Evolutionary conservation across 176 grass and related monocot species (phyloP).

Genomic region (Lolium multiflorum): DNA sequence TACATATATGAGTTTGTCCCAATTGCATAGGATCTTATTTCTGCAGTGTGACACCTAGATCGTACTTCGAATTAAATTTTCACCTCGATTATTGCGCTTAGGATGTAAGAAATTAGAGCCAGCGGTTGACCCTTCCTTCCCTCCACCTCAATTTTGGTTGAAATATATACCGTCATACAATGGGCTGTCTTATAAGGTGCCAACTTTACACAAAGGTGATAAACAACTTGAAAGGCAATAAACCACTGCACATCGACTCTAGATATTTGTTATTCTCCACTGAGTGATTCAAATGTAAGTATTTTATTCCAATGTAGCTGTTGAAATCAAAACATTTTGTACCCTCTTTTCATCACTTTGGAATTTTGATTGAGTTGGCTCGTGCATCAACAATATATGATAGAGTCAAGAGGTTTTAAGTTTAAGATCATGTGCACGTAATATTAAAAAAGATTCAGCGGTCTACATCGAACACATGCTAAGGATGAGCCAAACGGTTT

Average conservation of each 20-base stretch:
- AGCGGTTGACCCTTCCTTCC: neutral
- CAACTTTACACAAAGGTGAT: neutral
- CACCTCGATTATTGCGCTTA: neutral
- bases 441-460: too few relatives aligned
- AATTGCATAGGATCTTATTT: neutral
- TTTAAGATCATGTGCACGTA: too few relatives aligned
- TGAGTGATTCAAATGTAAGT: neutral
- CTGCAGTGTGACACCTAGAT: neutral
- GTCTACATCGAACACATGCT: too few relatives aligned
- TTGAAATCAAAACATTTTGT: too few relatives aligned
- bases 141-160: neutral
- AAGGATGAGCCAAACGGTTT: too few relatives aligned
- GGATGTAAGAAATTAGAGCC: neutral
- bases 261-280: neutral
- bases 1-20: neutral
- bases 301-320: too few relatives aligned
- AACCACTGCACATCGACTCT: neutral
- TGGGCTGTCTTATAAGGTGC: neutral
- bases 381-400: too few relatives aligned
- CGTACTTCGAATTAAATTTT: neutral
- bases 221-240: neutral
- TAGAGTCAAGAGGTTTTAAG: too few relatives aligned
- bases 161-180: neutral
- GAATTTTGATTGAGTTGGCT: too few relatives aligned
- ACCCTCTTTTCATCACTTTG: too few relatives aligned